Base-by-base conservation (phyloP, 805 yeast genomes). In the Pichia ethanolica region DNA sequence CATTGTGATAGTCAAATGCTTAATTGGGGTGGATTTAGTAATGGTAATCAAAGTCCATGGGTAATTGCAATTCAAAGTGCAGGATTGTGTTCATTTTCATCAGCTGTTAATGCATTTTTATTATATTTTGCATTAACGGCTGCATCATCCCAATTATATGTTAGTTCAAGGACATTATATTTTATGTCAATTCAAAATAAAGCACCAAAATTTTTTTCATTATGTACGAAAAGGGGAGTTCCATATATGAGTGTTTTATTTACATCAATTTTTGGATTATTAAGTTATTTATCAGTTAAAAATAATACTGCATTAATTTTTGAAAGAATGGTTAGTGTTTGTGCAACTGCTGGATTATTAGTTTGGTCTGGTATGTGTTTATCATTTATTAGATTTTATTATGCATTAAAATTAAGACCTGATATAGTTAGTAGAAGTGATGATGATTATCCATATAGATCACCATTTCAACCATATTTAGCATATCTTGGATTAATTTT, bases 281-380 rank as follows among this genome's bases (percentile, higher is more conserved):
- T 85, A 36, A 76, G 89, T 0, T 85, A 71, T 61, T 60, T 84
- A 26, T 77, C 86, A 4, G 80, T 83, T 5, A 73, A 78, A 41
- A 71, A 75, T 48, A 64, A 71, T 37, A 81, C 89, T 0, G 77
- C 84, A 13, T 65, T 70, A 13, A 83, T 83, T 5, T 86, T 87
- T 56, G 84, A 79, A 52, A 78, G 83, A 56, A 67, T 86, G 50
- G 76, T 85, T 7, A 80, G 81, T 56, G 72, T 86, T 35, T 77
- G 86, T 46, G 81, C 90, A 3, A 79, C 90, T 0, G 77, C 90
- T 1, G 90, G 89, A 0, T 76, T 88, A 47, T 66, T 89, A 35
- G 88, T 86, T 40, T 89, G 96, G 96, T 73, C 74, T 50, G 79
- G 83, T 7, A 79, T 79, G 83, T 75, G 81, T 55, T 63, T 79